Conservation (phyloP, 257 asterid species). For the Nicotiana tabacum region DNA sequence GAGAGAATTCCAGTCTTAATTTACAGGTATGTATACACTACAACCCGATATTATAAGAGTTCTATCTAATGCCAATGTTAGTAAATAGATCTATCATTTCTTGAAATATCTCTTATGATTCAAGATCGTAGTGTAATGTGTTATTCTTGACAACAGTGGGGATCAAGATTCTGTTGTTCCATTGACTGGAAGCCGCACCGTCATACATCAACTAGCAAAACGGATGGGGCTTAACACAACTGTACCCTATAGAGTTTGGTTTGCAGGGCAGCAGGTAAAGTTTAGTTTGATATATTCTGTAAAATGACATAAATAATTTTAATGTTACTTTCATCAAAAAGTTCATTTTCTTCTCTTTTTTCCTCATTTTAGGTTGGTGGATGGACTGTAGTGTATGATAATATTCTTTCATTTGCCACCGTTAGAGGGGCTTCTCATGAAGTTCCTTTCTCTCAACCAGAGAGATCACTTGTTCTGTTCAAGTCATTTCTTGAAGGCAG, state of each 20-base stretch:
- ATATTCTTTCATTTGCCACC: conserved; percentile 60
- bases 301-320: too few relatives aligned
- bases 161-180: conserved; percentile 82
- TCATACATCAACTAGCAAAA: conserved; percentile 45
- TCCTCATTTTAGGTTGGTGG: conserved; percentile 58
- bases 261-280: conserved; percentile 56
- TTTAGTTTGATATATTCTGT: background rate
- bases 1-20: conserved; percentile 51
- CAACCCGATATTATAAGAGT: background rate
- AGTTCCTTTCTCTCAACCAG: conserved; percentile 75
- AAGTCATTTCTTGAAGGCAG: conserved; percentile 52
- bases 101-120: background rate
- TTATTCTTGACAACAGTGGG: conserved; percentile 32
- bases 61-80: background rate
- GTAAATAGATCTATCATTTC: background rate
- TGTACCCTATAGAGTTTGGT: conserved; percentile 59
- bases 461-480: conserved; percentile 61
- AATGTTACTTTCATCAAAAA: background rate
- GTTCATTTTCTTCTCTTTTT: conserved; percentile 31
- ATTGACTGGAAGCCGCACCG: conserved; percentile 52
- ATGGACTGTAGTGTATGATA: conserved; percentile 63
- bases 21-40: conserved; percentile 37
- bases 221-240: conserved; percentile 43
- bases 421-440: conserved; percentile 74
- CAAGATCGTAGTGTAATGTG: background rate